These are phyloP conservation scores for Coemansia sp. DNA, from an alignment of 192 early-diverging fungal genomes.

Conservation along the genomic window DNA sequence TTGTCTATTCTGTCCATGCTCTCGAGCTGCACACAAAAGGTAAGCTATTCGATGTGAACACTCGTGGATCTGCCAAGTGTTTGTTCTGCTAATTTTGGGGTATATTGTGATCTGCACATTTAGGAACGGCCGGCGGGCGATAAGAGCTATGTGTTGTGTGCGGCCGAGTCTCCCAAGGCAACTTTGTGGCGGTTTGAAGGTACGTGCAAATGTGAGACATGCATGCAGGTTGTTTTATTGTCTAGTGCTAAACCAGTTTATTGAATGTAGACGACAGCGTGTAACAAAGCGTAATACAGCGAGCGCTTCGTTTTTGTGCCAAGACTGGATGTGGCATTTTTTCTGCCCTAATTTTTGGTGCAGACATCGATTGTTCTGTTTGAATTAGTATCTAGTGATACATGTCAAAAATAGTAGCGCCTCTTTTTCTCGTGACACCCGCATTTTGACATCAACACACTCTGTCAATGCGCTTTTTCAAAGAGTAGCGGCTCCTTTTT, in stretches of 20 bases:
- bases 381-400: background rate
- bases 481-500: background rate
- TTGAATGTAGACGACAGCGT: conserved; percentile 38
- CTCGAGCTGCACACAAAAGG: conserved; percentile 79
- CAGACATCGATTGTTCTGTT: too few relatives aligned
- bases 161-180: conserved; percentile 32
- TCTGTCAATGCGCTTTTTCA: background rate
- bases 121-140: conserved; percentile 29
- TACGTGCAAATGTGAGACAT: conserved; percentile 5
- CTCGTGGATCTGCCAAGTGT: conserved; percentile 5
- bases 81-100: conserved; percentile 10
- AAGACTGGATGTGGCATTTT: background rate
- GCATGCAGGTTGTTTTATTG: background rate
- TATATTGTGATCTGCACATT: background rate
- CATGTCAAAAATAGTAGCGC: background rate
- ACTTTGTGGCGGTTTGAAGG: conserved; percentile 35
- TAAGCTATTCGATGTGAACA: conserved; percentile 10
- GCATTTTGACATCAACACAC: background rate
- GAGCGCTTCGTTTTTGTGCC: background rate
- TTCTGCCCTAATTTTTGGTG: background rate
- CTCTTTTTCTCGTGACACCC: background rate
- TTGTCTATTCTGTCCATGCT: conserved; percentile 92
- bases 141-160: conserved; percentile 15
- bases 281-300: background rate
- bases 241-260: background rate